phyloP scores from a whole-genome alignment of 2,329 filamentous ascomycete genomes.

The Venturiaceae sp. region DNA sequence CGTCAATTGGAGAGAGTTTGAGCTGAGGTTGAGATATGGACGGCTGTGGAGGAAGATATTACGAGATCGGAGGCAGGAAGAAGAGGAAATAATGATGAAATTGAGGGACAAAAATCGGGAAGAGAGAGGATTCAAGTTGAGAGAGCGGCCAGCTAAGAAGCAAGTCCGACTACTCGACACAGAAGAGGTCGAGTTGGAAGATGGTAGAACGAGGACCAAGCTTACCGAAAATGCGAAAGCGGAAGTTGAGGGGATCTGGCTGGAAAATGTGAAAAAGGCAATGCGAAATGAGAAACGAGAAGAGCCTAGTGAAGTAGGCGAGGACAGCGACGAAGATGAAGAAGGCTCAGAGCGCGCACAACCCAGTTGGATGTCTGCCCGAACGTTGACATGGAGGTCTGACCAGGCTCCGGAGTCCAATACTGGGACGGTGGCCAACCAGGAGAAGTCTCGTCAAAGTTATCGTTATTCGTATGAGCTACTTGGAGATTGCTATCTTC shows the following conservation, averaged over 20 bases:
- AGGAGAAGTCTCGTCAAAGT: not conserved
- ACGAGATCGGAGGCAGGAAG: not conserved
- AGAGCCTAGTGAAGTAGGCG: not conserved
- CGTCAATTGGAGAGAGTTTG: constrained; percentile 3
- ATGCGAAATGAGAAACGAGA: not conserved
- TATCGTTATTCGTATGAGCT: not conserved
- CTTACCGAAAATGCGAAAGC: not conserved
- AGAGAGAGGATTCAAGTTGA: not conserved
- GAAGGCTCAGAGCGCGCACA: not conserved
- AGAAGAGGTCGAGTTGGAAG: not conserved
- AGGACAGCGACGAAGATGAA: not conserved
- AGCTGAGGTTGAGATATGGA: not conserved
- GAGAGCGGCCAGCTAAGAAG: not conserved
- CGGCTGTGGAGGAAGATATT: not conserved
- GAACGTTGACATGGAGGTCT: no score
- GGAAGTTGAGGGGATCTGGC: not conserved
- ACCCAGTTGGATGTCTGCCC: not conserved
- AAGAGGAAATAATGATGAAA: not conserved
- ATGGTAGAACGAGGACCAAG: not conserved
- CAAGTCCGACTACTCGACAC: not conserved
- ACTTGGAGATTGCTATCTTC: constrained; percentile 8
- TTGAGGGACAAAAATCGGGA: not conserved
- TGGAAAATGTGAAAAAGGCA: not conserved
- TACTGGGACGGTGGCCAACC: not conserved
- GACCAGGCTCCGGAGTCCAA: not conserved